Evolutionary conservation across 352 stramenopile species (phyloP).

Genomic region (Phytophthora nicotianae): DNA sequence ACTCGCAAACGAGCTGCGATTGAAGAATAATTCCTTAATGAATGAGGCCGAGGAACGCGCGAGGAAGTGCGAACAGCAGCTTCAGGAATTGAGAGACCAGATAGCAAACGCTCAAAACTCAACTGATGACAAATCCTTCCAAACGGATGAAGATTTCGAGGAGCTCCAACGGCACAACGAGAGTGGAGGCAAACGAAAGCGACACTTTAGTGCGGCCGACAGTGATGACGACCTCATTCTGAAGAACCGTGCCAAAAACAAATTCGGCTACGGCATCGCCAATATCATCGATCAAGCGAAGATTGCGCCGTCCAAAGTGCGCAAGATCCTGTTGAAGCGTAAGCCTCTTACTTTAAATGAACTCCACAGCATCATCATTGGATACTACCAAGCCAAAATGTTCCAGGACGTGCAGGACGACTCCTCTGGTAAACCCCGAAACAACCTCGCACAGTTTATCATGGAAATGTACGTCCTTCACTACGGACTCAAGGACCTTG

Average conservation of each 20-base stretch:
- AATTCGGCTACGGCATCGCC: slow-evolving; percentile 73
- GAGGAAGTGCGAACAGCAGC: slow-evolving; percentile 37
- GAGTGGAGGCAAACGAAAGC: slow-evolving; percentile 29
- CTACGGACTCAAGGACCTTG: slow-evolving; percentile 80
- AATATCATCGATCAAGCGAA: slow-evolving; percentile 79
- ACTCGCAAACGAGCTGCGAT: slow-evolving; percentile 48
- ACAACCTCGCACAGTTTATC: slow-evolving; percentile 77
- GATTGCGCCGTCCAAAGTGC: slow-evolving; percentile 71
- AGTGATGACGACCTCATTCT: slow-evolving; percentile 59
- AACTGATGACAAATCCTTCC: slow-evolving; percentile 50
- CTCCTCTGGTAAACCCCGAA: slow-evolving; percentile 51
- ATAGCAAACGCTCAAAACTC: slow-evolving; percentile 27
- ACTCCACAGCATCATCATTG: slow-evolving; percentile 73
- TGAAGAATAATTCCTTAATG: slow-evolving; percentile 57
- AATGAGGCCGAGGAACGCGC: slow-evolving; percentile 47
- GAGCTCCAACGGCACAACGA: slow-evolving; percentile 16
- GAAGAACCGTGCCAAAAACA: slow-evolving; percentile 66
- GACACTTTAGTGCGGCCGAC: slow-evolving; percentile 22
- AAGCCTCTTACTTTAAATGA: slow-evolving; percentile 77
- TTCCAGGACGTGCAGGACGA: slow-evolving; percentile 81
- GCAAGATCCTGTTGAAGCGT: slow-evolving; percentile 76
- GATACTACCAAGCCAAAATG: slow-evolving; percentile 85
- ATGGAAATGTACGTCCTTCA: slow-evolving; percentile 87
- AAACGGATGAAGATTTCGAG: slow-evolving; percentile 49
- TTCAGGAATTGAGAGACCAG: slow-evolving; percentile 47